Evolutionary conservation across 2,329 filamentous ascomycete species (phyloP).

Genomic region (Aspergillus hortae): DNA sequence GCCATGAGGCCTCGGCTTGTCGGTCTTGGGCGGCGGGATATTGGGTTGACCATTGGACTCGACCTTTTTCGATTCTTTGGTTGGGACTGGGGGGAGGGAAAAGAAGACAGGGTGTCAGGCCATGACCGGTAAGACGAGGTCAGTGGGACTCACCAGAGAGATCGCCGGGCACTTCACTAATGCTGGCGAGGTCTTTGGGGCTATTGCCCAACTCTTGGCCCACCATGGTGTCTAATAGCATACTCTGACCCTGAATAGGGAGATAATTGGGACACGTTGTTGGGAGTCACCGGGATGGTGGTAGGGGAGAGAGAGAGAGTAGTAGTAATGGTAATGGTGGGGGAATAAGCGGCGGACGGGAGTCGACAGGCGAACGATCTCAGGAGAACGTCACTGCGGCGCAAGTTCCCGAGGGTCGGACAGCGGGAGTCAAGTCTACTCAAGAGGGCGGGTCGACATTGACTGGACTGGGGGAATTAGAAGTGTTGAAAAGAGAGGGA

Average conservation of each 20-base stretch:
- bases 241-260: constrained; percentile 15
- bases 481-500: not conserved
- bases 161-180: constrained; percentile 38
- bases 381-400: not conserved
- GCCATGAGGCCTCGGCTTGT: constrained; percentile 93
- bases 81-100: constrained; percentile 15
- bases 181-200: constrained; percentile 39
- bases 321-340: not conserved
- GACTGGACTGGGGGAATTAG: not conserved
- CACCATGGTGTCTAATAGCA: constrained; percentile 39
- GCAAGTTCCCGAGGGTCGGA: not conserved
- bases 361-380: not conserved
- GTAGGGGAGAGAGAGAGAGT: too few relatives aligned
- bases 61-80: constrained; percentile 28
- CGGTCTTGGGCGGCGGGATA: constrained; percentile 79
- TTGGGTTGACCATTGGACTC: constrained; percentile 27
- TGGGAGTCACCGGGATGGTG: not conserved
- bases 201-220: constrained; percentile 32
- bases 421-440: not conserved
- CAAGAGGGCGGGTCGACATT: not conserved
- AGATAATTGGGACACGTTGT: not conserved
- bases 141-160: constrained; percentile 34
- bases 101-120: constrained; percentile 10
- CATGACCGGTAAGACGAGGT: constrained; percentile 3
- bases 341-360: constrained; percentile 9